Conservation (phyloP, 2,329 filamentous ascomycete species). For the Fusarium piperis region DNA sequence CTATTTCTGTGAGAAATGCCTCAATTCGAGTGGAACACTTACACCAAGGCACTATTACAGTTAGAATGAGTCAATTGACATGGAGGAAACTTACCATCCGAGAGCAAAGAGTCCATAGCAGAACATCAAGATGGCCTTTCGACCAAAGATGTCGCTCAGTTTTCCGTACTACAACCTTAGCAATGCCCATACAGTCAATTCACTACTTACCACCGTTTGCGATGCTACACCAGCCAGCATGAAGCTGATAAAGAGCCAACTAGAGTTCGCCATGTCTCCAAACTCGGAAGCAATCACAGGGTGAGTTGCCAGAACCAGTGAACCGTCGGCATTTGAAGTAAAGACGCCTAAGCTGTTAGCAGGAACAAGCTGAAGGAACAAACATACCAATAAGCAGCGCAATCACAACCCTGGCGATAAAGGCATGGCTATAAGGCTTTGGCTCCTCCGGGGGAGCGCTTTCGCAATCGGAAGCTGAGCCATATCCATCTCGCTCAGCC, state of each 20-base stretch:
- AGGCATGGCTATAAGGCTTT: conserved; percentile 25
- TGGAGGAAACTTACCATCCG: conserved; percentile 49
- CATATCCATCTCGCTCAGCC: conserved; percentile 3
- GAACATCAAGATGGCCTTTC: conserved; percentile 39
- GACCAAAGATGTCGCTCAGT: conserved; percentile 44
- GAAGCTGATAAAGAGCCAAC: conserved; percentile 49
- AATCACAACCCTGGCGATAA: conserved; percentile 27
- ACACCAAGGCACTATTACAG: conserved; percentile 26
- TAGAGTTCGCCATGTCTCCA: conserved; percentile 63
- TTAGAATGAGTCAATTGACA: not conserved
- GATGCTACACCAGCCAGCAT: conserved; percentile 45
- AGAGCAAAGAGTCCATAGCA: conserved; percentile 43
- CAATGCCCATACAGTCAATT: not conserved
- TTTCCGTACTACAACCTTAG: conserved; percentile 40
- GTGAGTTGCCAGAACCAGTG: conserved; percentile 73
- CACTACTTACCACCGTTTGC: conserved; percentile 53
- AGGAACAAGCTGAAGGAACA: not conserved
- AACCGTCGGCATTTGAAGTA: conserved; percentile 70
- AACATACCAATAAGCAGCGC: conserved; percentile 30
- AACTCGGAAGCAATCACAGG: conserved; percentile 70
- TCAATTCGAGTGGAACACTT: not conserved
- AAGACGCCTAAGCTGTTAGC: conserved; percentile 58
- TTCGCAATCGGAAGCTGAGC: conserved; percentile 15
- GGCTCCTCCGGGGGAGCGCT: not conserved
- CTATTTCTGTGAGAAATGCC: conserved; percentile 5